Conservation (phyloP, 192 early-diverging fungal genomes). For the Mortierella claussenii region DNA sequence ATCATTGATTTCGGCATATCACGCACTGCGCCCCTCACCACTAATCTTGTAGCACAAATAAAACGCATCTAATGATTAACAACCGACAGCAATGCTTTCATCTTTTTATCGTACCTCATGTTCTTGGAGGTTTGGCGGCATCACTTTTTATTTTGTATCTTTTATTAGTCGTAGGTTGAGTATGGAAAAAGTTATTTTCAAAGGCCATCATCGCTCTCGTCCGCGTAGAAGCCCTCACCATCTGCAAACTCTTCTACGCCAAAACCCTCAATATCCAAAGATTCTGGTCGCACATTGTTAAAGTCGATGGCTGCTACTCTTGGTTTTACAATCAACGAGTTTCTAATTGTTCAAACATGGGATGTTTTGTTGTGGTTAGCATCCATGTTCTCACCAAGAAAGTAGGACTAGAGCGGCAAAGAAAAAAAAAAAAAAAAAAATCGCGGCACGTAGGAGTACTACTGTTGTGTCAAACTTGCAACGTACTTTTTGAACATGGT, state of each 20-base stretch:
- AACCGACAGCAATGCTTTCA: no score
- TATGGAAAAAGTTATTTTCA: slow-evolving; percentile 2
- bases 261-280: slow-evolving; percentile 37
- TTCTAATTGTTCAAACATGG: no score
- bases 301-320: slow-evolving; percentile 38
- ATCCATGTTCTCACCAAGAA: neutral
- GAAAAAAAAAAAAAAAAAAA: neutral
- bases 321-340: slow-evolving; percentile 45
- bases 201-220: slow-evolving; percentile 37
- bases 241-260: slow-evolving; percentile 24
- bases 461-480: no score
- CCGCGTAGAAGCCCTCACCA: slow-evolving; percentile 23
- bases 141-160: neutral
- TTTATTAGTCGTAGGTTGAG: neutral
- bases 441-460: no score
- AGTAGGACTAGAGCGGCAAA: neutral
- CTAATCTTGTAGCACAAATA: no score
- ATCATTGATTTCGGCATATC: no score
- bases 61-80: no score
- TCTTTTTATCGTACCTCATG: neutral
- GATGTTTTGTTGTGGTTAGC: neutral
- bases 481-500: slow-evolving; percentile 73
- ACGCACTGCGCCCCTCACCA: no score
- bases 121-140: no score
- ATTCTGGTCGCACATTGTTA: slow-evolving; percentile 30